Conservation (phyloP, 306 rosid species). For the Citrullus amarus region DNA sequence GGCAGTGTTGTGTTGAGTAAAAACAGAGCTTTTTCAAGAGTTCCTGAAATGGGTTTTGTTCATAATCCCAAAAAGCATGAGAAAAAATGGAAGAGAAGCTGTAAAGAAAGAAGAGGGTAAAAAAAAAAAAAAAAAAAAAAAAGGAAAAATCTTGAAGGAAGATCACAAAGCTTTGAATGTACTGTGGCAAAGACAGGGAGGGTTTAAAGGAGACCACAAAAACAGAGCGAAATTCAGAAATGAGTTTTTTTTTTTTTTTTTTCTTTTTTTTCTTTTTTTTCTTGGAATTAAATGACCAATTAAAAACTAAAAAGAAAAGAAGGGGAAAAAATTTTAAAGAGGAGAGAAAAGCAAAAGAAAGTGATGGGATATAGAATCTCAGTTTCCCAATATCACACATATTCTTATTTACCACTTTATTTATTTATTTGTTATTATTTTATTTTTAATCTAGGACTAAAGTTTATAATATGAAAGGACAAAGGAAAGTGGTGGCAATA, state of each 20-base stretch:
- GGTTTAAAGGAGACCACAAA: slow-evolving; percentile 1
- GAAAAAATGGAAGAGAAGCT: not conserved
- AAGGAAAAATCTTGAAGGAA: not conserved
- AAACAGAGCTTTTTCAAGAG: not conserved
- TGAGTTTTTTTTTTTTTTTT: not conserved
- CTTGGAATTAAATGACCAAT: not conserved
- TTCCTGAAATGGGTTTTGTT: slow-evolving; percentile 7
- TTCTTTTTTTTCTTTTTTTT: no score
- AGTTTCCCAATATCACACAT: slow-evolving; percentile 11
- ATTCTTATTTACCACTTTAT: not conserved
- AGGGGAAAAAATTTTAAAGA: not conserved
- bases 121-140: no score
- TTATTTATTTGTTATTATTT: not conserved
- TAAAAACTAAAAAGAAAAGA: not conserved
- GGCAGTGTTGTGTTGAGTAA: not conserved
- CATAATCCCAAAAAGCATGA: not conserved
- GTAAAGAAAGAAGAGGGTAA: not conserved
- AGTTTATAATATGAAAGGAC: slow-evolving; percentile 14
- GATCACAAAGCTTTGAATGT: not conserved
- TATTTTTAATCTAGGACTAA: not conserved
- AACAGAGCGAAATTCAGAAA: slow-evolving; percentile 11
- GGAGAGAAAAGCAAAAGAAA: slow-evolving; percentile 18
- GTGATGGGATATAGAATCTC: slow-evolving; percentile 45
- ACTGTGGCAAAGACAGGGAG: not conserved
- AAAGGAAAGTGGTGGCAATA: slow-evolving; percentile 4